Evolutionary conservation across 192 early-diverging fungal genomes (phyloP).

Genomic region (Jimgerdemannia flammicorona): DNA sequence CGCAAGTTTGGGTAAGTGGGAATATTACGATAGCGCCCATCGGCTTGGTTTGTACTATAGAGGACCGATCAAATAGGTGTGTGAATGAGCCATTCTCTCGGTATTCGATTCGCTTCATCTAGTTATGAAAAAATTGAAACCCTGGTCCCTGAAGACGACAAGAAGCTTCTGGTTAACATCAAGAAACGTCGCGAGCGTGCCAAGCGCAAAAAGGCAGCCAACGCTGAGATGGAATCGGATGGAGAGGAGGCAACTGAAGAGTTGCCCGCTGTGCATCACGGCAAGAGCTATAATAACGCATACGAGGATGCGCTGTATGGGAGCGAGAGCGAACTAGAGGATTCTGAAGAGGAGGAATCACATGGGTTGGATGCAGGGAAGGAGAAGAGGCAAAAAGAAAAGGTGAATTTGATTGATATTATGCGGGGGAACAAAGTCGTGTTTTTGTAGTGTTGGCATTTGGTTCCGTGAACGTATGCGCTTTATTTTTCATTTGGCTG

Average conservation of each 20-base stretch:
- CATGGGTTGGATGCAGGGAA: slow-evolving; percentile 17
- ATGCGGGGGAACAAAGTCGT: too few species aligned
- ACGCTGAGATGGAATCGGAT: slow-evolving; percentile 22
- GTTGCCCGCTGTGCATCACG: slow-evolving; percentile 33
- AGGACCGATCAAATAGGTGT: too few species aligned
- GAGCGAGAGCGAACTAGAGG: slow-evolving; percentile 87
- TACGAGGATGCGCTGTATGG: slow-evolving; percentile 92
- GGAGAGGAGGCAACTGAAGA: slow-evolving; percentile 42
- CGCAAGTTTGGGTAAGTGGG: slow-evolving; percentile 59
- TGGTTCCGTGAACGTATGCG: too few species aligned
- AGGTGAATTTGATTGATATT: not conserved
- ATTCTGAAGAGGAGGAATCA: slow-evolving; percentile 63
- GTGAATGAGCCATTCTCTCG: too few species aligned
- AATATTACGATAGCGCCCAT: not conserved
- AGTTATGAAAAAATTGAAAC: slow-evolving; percentile 73
- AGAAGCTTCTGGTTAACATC: slow-evolving; percentile 89
- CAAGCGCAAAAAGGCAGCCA: slow-evolving; percentile 68
- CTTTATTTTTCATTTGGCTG: too few species aligned
- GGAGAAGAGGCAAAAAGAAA: not conserved
- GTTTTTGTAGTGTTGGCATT: too few species aligned
- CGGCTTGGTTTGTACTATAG: not conserved
- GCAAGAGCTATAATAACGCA: slow-evolving; percentile 61
- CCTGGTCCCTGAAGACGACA: slow-evolving; percentile 81
- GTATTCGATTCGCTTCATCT: not conserved
- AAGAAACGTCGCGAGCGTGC: slow-evolving; percentile 82